Conservation (phyloP, 108 stramenopile species). For the Schizochytrium sp. region DNA sequence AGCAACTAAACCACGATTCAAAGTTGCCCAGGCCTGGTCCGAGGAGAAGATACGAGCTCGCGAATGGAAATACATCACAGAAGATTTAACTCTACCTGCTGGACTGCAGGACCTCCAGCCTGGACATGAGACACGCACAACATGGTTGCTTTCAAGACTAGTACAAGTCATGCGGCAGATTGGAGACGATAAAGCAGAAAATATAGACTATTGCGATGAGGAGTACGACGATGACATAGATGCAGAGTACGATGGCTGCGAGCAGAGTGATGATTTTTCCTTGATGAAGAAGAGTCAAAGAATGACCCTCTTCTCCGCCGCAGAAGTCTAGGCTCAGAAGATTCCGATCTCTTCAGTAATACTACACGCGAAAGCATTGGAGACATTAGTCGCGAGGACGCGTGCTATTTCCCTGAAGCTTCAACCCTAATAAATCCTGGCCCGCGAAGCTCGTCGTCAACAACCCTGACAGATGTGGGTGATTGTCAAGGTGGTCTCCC, state of each 20-base stretch:
- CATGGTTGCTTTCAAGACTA: slow-evolving; percentile 13
- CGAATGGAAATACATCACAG: slow-evolving; percentile 58
- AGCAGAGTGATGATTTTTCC: slow-evolving; percentile 29
- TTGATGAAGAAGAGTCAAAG: background rate
- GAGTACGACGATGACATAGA: background rate
- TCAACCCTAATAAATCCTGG: background rate
- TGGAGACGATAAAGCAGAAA: background rate
- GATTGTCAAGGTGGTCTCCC: too few relatives aligned
- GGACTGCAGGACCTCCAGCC: background rate
- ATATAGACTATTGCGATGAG: background rate
- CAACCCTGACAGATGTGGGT: too few relatives aligned
- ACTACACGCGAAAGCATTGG: background rate
- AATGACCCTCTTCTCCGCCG: background rate
- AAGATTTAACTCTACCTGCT: slow-evolving; percentile 21
- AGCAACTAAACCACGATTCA: slow-evolving; percentile 28
- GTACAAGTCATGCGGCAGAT: background rate
- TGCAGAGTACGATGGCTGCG: background rate
- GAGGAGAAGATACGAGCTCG: slow-evolving; percentile 40
- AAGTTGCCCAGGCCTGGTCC: slow-evolving; percentile 1
- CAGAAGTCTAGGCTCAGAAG: background rate
- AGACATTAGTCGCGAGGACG: background rate
- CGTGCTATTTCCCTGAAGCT: background rate
- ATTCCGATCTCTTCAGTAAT: background rate
- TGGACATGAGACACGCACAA: slow-evolving; percentile 24
- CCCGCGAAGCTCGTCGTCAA: too few relatives aligned